Base-by-base conservation (phyloP, 257 asterid species). In the Solanum medicagineum region DNA sequence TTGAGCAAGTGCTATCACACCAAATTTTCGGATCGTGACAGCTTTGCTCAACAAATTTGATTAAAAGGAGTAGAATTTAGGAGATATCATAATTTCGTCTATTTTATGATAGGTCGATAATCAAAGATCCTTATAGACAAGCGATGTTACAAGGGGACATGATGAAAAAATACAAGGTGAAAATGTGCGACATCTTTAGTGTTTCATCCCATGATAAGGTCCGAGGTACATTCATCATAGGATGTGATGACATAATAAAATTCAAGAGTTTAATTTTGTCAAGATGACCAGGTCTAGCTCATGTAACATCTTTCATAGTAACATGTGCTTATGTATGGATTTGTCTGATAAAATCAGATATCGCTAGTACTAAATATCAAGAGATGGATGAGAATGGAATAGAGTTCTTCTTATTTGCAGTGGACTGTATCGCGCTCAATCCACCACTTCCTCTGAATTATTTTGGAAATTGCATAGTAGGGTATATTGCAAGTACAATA, bases 401-500 rank as follows among this genome's bases (percentile, higher is more conserved):
- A 24, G 80, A 70, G 80, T 40, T 40, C 8, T 70, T 42, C 24
- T 22, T n/a, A 70, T 84, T 83, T 26, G 79, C 84, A 1, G 55
- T 19, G 0, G 57, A 73, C 45, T 45, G 20, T 3, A 44, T 57
- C 6, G 1, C 56, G n/a, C 32, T 73, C 57, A 45, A 45, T 73
- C 81, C 57, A 13, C 40, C 81, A 73, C 81, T 90, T 60, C 92
- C 93, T 55, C 57, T 77, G 1, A 89, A 79, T 51, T 91, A 91
- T 86, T 91, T 92, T 10, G 93, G 93, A 20, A 92, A 92, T 69
- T 92, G 93, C 85, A 42, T 92, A 29, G 84, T 87, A 2, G 81
- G 32, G 12, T 90, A 85, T 10, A 14, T 45, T n/a, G 88, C 83
- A 42, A 40, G 51, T 17, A 17, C 81, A 45, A 73, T 11, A 1